Conservation (phyloP, 495 filamentous ascomycete genomes). For the Rostrohypoxylon terebratum region DNA sequence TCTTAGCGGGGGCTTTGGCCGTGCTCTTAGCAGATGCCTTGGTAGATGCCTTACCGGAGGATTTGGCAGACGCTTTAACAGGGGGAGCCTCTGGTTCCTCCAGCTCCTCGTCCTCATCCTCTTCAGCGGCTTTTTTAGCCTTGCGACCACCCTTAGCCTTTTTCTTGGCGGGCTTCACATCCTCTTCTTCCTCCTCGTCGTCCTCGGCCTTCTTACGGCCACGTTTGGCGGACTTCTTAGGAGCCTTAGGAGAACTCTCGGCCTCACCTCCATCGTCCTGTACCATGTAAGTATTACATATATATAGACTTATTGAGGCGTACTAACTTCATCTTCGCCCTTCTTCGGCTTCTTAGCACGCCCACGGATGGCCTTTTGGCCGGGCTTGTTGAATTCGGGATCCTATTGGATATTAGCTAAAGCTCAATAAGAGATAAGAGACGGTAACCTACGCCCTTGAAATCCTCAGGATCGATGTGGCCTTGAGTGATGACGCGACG, state of each 20-base stretch:
- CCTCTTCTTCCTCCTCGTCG: slow-evolving; percentile 48
- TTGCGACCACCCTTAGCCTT: slow-evolving; percentile 34
- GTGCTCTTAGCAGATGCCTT: slow-evolving; percentile 41
- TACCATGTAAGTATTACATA: slow-evolving; percentile 3
- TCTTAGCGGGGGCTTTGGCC: slow-evolving; percentile 44
- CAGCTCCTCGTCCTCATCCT: slow-evolving; percentile 45
- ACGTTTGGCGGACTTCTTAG: slow-evolving; percentile 55
- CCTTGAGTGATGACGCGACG: slow-evolving; percentile 71
- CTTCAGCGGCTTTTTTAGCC: slow-evolving; percentile 29
- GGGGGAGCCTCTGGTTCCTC: slow-evolving; percentile 49
- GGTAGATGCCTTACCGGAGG: slow-evolving; percentile 41
- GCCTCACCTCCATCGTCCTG: slow-evolving; percentile 43
- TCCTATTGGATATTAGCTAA: slow-evolving; percentile 63
- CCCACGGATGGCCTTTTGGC: slow-evolving; percentile 69
- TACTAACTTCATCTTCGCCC: slow-evolving; percentile 49
- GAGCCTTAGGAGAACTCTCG: slow-evolving; percentile 33
- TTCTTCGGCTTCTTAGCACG: slow-evolving; percentile 60
- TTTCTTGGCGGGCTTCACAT: slow-evolving; percentile 42
- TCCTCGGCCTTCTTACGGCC: slow-evolving; percentile 54
- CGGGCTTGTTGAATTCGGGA: slow-evolving; percentile 73
- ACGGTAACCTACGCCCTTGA: slow-evolving; percentile 73
- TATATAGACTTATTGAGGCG: neutral
- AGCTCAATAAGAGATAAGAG: neutral
- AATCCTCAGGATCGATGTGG: slow-evolving; percentile 81
- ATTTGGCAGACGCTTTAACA: slow-evolving; percentile 46